Base-by-base conservation (phyloP, 1,139 yeast species). In the Diutina neorugosa region DNA sequence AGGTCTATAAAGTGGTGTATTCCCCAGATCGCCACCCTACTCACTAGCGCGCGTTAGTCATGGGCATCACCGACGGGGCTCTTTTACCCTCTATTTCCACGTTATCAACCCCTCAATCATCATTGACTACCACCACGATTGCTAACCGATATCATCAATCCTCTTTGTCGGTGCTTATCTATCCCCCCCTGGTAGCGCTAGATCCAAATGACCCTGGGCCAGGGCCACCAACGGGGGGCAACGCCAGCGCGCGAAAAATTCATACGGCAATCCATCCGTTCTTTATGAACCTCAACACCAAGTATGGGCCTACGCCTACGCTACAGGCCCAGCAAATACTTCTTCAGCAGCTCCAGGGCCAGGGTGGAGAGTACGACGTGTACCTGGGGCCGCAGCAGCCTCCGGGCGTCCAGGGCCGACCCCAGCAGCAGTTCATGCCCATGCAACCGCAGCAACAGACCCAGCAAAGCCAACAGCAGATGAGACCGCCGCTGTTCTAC, bases 281-380 rank as follows among this genome's bases (percentile, higher is more conserved):
- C 37, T 11, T 16, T 20, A 52, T 52, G 53, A 52, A 52, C 51
- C 41, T 52, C 40, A 52, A 52, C 42, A 37, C 42, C 44, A 21
- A 40, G 19, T 31, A 52, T 14, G 46, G 23, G 44, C 47, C 44
- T 42, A 58, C 51, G 57, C 57, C 55, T 8, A 57, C 57, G 31
- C 61, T 70, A 53, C 78, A 73, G 57, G 74, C 77, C 40, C 78
- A 74, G 58, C 77, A 74, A 59, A 66, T 73, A 43, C 67, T 74
- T 51, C 65, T 65, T 18, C 66, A 61, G 51, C 64, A 62, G 53
- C 66, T 62, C 51, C 68, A 61, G 54, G 69, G 63, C 54, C 71
- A 63, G 51, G 68, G 66, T 54, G 41, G 41, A 8, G 50, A 46
- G 9, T 46, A 25, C 27, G 50, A 46, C 5, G 21, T 46, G n/a